phyloP scores from a whole-genome alignment of 192 early-diverging fungal species.

The Backusella tuberculispora region DNA sequence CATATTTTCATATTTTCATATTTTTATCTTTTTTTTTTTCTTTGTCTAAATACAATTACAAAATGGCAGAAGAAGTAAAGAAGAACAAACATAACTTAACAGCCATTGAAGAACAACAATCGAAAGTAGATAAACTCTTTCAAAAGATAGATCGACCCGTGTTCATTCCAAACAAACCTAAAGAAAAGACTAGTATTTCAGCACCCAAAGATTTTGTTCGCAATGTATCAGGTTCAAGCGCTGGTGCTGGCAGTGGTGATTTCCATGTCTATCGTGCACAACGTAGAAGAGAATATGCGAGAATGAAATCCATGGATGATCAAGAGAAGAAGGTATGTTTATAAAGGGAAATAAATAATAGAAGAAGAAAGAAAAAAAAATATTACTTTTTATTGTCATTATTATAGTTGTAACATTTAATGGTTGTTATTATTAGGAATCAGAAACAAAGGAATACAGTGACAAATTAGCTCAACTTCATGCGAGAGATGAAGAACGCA shows the following conservation, averaged over 20 bases:
- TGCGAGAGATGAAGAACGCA: conserved; percentile 77
- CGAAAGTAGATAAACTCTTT: conserved; percentile 75
- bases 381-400: background rate
- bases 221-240: conserved; percentile 91
- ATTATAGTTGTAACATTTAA: background rate
- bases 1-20: too few species aligned
- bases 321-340: conserved; percentile 65
- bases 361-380: too few species aligned
- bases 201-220: conserved; percentile 85
- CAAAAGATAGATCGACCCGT: conserved; percentile 83
- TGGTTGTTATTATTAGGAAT: conserved; percentile 45
- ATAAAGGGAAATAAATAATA: background rate
- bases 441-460: conserved; percentile 63
- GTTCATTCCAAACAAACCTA: conserved; percentile 61
- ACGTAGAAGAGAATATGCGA: conserved; percentile 82
- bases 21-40: background rate
- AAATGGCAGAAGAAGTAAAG: conserved; percentile 17
- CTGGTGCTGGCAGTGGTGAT: conserved; percentile 94
- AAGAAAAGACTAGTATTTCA: conserved; percentile 50
- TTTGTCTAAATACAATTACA: background rate
- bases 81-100: conserved; percentile 53
- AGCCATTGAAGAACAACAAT: conserved; percentile 55
- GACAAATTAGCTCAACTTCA: conserved; percentile 59
- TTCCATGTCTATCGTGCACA: conserved; percentile 93
- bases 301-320: conserved; percentile 81